phyloP scores from a whole-genome alignment of 2,329 filamentous ascomycete genomes.

The Fusarium sp. region DNA sequence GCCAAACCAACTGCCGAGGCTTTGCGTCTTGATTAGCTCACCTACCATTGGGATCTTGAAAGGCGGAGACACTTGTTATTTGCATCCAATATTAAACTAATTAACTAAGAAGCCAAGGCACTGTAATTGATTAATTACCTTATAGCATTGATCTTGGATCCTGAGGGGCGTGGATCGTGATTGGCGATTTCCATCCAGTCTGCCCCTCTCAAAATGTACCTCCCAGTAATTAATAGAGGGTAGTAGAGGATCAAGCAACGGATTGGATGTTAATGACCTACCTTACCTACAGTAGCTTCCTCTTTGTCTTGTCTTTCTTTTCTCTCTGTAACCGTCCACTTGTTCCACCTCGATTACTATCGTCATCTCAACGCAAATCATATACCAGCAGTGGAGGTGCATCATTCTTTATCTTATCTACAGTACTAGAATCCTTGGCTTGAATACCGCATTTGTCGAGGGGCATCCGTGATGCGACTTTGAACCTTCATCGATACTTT shows the following conservation, averaged over 20 bases:
- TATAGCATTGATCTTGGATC: conserved; percentile 20
- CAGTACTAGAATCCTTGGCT: not conserved
- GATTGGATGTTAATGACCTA: no score
- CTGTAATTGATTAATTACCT: not conserved
- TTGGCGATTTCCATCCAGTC: conserved; percentile 23
- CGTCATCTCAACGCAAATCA: conserved; percentile 8
- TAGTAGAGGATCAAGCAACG: no score
- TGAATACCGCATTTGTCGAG: conserved; percentile 26
- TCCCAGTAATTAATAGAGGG: not conserved
- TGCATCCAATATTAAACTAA: not conserved
- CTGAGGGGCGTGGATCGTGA: conserved; percentile 23
- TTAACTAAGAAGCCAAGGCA: not conserved
- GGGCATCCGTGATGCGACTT: conserved; percentile 24
- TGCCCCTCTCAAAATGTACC: conserved; percentile 11
- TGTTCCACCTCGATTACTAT: not conserved
- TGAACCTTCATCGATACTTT: conserved; percentile 20
- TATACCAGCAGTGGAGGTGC: not conserved
- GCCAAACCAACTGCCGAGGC: not conserved
- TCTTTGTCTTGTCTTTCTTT: conserved; percentile 6
- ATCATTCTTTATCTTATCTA: conserved; percentile 7
- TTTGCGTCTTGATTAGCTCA: not conserved
- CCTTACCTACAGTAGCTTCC: not conserved
- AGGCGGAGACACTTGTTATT: conserved; percentile 6
- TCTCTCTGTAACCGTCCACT: not conserved
- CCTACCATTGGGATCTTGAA: not conserved